Evolutionary conservation across 1,284 basidiomycete genomes (phyloP), one percentile per base, ranked within the genome.

Genomic region (Stereum hirsutum): DNA sequence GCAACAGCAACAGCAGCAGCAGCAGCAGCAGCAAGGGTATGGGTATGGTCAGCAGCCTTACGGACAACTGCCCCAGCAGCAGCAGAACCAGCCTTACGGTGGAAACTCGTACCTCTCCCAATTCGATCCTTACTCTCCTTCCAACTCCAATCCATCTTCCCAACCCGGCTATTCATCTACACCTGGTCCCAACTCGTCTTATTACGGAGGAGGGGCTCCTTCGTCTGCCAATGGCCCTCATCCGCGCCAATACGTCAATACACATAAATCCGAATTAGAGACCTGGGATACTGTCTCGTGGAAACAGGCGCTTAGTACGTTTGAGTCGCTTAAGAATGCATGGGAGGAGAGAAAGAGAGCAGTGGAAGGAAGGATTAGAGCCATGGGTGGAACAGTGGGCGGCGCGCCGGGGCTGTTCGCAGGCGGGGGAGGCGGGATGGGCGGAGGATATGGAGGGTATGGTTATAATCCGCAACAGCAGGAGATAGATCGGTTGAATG

Each of bases 181-280:
- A 11, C 28, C 15, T 15, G 12, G 12, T 31, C 4, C 28, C 33
- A 35, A 35, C 21, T 17, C 33, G 33, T 35, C 28, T 31, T 31
- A 12, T 15, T 31, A 11, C 6, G n/a, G 28, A 30, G 28, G 8
- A 35, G 19, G 11, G 40, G 41, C 32, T 10, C 41, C 49, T 19
- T 24, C 27, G 10, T 46, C 48, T 52, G 48, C 24, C 40, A 50
- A 17, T 41, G 47, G 11, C 57, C n/a, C 52, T 39, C 65, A 67
- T 46, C 65, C 65, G 38, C 57, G 65, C 26, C 49, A 60, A 33
- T 64, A 56, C 46, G 58, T 66, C n/a, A 60, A 54, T 35, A 32
- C 54, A 25, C 58, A 66, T 51, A 65, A 65, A 46, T 47, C 52
- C 6, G 62, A 64, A 52, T 54, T 67, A 27, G 65, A 66, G 52